These are phyloP conservation scores for Candida pseudofarinosa DNA, from an alignment of 805 yeast species.

Conservation along the genomic window DNA sequence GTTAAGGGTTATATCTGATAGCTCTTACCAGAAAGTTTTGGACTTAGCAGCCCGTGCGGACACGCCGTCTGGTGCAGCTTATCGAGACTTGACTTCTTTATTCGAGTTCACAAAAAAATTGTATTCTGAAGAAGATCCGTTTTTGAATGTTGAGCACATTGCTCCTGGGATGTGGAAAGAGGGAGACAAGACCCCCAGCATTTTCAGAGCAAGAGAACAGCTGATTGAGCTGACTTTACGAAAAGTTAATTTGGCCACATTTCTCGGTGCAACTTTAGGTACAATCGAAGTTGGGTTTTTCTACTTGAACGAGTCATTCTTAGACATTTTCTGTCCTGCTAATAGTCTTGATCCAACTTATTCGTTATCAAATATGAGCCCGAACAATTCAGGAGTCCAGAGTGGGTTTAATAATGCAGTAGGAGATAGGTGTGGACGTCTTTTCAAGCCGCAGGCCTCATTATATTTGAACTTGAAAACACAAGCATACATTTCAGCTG, in stretches of 20 bases:
- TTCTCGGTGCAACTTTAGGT: constrained; percentile 82
- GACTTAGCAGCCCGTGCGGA: constrained; percentile 64
- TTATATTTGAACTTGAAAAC: constrained; percentile 86
- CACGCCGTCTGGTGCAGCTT: constrained; percentile 63
- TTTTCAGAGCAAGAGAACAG: constrained; percentile 59
- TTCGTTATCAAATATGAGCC: constrained; percentile 33
- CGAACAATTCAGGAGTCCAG: constrained; percentile 28
- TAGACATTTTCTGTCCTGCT: constrained; percentile 83
- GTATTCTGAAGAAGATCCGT: constrained; percentile 68
- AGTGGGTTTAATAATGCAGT: constrained; percentile 29
- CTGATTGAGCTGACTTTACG: constrained; percentile 63
- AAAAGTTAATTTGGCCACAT: constrained; percentile 84
- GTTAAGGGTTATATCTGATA: constrained; percentile 63
- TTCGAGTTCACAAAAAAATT: constrained; percentile 74
- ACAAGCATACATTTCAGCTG: constrained; percentile 88
- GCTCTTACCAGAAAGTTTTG: constrained; percentile 72
- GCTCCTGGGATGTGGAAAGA: constrained; percentile 71
- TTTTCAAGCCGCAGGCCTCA: constrained; percentile 77
- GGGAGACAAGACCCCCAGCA: constrained; percentile 53
- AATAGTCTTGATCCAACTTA: constrained; percentile 51
- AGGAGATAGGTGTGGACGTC: constrained; percentile 47
- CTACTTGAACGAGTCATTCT: constrained; percentile 76
- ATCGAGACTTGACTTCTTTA: constrained; percentile 63
- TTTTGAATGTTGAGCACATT: constrained; percentile 63
- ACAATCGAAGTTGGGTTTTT: constrained; percentile 83